Conservation (phyloP, 441 rosid genomes). For the Aquilaria agallochum region DNA sequence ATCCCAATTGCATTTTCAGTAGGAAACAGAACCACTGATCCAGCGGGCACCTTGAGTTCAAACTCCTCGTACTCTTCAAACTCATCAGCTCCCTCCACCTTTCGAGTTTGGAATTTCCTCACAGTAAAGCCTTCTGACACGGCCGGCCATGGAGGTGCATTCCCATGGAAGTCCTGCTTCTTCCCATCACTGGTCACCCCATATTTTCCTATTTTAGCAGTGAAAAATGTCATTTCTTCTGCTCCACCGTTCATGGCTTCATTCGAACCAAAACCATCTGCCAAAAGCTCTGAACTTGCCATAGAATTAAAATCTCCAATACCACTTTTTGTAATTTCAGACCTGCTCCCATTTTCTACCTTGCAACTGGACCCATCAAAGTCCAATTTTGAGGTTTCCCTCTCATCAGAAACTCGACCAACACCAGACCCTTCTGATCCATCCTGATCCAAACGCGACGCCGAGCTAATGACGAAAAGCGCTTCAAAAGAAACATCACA, state of each 20-base stretch:
- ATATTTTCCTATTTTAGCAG: slow-evolving; percentile 34
- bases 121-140: slow-evolving; percentile 61
- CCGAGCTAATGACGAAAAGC: slow-evolving; percentile 39
- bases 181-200: slow-evolving; percentile 34
- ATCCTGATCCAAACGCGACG: slow-evolving; percentile 13
- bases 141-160: slow-evolving; percentile 34
- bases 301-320: slow-evolving; percentile 15
- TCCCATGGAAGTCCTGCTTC: slow-evolving; percentile 29
- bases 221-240: slow-evolving; percentile 24
- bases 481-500: slow-evolving; percentile 60
- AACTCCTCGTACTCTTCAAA: slow-evolving; percentile 50
- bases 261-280: slow-evolving; percentile 5
- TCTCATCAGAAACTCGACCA: slow-evolving; percentile 12
- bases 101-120: slow-evolving; percentile 32
- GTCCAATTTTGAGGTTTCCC: slow-evolving; percentile 9
- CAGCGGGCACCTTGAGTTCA: slow-evolving; percentile 50
- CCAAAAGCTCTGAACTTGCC: neutral
- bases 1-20: slow-evolving; percentile 45
- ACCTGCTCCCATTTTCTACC: slow-evolving; percentile 8
- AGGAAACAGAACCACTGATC: slow-evolving; percentile 70
- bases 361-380: slow-evolving; percentile 17
- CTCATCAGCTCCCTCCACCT: slow-evolving; percentile 12
- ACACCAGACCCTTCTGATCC: slow-evolving; percentile 21
- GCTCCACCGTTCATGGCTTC: neutral
- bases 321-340: slow-evolving; percentile 8